phyloP scores from a whole-genome alignment of 176 grass and related monocot species.

The Oropetium thomaeum region DNA sequence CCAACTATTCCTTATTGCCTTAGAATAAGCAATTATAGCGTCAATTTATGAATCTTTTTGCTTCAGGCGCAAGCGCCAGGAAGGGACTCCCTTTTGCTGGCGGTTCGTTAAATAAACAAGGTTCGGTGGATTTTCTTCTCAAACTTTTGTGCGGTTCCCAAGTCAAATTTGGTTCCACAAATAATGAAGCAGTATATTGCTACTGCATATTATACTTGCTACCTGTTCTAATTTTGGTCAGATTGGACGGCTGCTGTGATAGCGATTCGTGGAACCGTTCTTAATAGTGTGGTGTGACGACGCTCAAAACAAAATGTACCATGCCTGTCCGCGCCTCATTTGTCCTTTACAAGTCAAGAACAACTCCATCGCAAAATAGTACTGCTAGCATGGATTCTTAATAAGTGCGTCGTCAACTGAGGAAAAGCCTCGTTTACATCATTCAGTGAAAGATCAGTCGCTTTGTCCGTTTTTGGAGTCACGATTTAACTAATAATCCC shows the following conservation, averaged over 20 bases:
- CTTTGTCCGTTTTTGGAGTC: not conserved
- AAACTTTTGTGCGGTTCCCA: not conserved
- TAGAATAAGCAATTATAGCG: too few relatives aligned
- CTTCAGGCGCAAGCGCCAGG: slow-evolving; percentile 35
- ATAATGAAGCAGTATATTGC: not conserved
- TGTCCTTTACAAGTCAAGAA: not conserved
- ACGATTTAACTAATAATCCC: slow-evolving; percentile 11
- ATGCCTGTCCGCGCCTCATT: slow-evolving; percentile 8
- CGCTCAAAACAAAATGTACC: not conserved
- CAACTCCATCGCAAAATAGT: not conserved
- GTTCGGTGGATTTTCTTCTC: slow-evolving; percentile 8
- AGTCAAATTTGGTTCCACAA: not conserved
- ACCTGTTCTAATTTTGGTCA: not conserved
- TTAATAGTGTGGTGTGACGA: not conserved
- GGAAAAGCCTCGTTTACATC: slow-evolving; percentile 3
- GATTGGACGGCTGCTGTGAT: not conserved
- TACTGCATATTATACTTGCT: not conserved
- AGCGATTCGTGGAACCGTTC: not conserved
- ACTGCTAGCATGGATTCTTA: not conserved
- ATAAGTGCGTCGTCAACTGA: not conserved
- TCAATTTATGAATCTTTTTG: not conserved
- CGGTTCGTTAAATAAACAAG: not conserved
- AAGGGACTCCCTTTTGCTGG: not conserved
- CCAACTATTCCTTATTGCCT: not conserved
- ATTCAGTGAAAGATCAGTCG: slow-evolving; percentile 24